Evolutionary conservation across 2,329 filamentous ascomycete species (phyloP).

Genomic region (Monosporascus sp.): DNA sequence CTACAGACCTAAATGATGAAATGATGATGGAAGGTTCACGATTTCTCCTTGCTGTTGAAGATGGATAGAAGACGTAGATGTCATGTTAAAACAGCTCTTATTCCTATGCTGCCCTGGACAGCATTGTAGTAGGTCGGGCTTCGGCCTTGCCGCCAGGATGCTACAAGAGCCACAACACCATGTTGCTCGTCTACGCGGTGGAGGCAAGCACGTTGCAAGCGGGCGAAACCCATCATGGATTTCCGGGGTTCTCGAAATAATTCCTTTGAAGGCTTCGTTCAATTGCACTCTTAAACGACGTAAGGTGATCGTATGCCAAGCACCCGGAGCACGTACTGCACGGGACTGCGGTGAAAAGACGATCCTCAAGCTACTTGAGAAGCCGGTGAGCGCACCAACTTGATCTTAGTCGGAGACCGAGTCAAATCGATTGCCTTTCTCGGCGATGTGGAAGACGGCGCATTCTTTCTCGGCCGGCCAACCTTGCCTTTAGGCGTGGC

Average conservation of each 20-base stretch:
- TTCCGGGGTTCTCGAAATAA: no score
- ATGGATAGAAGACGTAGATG: background rate
- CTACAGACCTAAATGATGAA: background rate
- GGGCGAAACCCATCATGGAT: no score
- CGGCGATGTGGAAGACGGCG: conserved; percentile 8
- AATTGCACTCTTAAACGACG: no score
- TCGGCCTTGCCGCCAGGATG: background rate
- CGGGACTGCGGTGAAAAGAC: background rate
- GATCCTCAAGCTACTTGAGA: conserved; percentile 16
- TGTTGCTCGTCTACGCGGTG: no score
- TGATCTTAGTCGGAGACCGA: conserved; percentile 28
- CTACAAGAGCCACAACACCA: no score
- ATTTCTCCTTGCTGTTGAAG: background rate
- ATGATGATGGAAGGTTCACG: background rate
- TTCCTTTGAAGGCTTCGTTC: no score
- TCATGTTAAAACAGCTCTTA: background rate
- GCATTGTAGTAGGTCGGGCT: background rate
- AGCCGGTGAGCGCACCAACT: conserved; percentile 31
- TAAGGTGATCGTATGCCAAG: no score
- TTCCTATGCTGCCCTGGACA: background rate
- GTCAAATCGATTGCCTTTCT: conserved; percentile 22
- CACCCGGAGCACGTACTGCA: no score
- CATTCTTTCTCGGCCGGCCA: conserved; percentile 9
- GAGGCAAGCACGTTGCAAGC: no score
- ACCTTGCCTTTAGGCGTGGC: conserved; percentile 4